phyloP scores from a whole-genome alignment of 2,329 filamentous ascomycete species.

The Pseudocercospora fijiensis region DNA sequence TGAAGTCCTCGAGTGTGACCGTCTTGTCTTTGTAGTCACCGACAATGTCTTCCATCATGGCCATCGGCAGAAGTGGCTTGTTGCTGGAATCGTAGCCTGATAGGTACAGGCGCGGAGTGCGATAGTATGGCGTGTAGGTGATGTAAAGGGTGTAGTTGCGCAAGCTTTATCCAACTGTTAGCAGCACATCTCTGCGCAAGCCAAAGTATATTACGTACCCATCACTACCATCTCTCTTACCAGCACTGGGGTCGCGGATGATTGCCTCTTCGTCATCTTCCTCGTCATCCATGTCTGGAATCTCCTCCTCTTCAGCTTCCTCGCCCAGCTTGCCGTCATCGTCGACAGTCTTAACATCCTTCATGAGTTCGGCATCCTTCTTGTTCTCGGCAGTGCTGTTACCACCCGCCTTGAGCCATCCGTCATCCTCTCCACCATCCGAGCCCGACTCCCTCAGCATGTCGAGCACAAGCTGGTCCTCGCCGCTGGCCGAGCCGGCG shows the following conservation, averaged over 20 bases:
- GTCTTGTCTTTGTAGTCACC: constrained; percentile 99
- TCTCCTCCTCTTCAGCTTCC: constrained; percentile 74
- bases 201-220: constrained; percentile 48
- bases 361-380: constrained; percentile 62
- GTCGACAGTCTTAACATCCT: constrained; percentile 83
- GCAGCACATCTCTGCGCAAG: constrained; percentile 30
- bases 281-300: constrained; percentile 97
- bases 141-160: constrained; percentile 99
- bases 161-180: constrained; percentile 44
- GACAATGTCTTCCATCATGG: constrained; percentile 96
- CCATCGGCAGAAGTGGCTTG: constrained; percentile 72
- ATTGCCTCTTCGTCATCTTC: constrained; percentile 93
- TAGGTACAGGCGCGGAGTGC: constrained; percentile 90
- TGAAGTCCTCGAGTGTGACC: constrained; percentile 95
- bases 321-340: constrained; percentile 85
- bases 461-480: constrained; percentile 81
- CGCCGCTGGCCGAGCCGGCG: constrained; percentile 79
- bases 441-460: constrained; percentile 59
- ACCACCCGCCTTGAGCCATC: constrained; percentile 90
- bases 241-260: constrained; percentile 68
- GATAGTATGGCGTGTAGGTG: constrained; percentile 95
- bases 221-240: constrained; percentile 47
- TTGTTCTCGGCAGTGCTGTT: constrained; percentile 55
- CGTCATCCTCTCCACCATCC: constrained; percentile 66
- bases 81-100: constrained; percentile 73